phyloP scores from a whole-genome alignment of 2,329 filamentous ascomycete species.

The Pseudocercospora cruenta region DNA sequence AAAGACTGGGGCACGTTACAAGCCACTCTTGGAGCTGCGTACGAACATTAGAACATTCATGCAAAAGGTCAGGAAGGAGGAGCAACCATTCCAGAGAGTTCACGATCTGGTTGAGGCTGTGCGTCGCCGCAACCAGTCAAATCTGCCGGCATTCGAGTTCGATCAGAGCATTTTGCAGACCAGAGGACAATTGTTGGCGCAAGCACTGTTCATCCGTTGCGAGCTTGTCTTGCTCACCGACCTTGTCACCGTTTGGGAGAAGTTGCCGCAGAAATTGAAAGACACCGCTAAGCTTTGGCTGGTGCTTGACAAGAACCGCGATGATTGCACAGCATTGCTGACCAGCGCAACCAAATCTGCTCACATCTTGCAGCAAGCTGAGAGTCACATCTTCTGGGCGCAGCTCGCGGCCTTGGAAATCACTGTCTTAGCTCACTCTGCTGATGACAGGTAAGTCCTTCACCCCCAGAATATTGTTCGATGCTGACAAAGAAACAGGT shows the following conservation, averaged over 20 bases:
- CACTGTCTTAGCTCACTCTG: slow-evolving; percentile 18
- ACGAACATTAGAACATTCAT: slow-evolving; percentile 32
- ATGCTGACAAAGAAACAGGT: not conserved
- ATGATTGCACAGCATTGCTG: slow-evolving; percentile 49
- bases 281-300: slow-evolving; percentile 26
- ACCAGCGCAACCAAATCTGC: slow-evolving; percentile 41
- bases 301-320: slow-evolving; percentile 41
- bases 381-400: slow-evolving; percentile 57
- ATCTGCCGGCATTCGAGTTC: slow-evolving; percentile 24
- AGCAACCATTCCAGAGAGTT: slow-evolving; percentile 56
- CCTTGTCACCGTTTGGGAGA: slow-evolving; percentile 38
- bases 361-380: slow-evolving; percentile 51
- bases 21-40: slow-evolving; percentile 19
- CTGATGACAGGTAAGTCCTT: not conserved
- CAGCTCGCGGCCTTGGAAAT: slow-evolving; percentile 53
- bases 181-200: slow-evolving; percentile 46
- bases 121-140: slow-evolving; percentile 36
- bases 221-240: slow-evolving; percentile 55
- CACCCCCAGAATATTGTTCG: not conserved
- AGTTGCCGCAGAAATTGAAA: slow-evolving; percentile 7
- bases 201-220: slow-evolving; percentile 52
- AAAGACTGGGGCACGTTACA: slow-evolving; percentile 18
- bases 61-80: slow-evolving; percentile 45
- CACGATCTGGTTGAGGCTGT: slow-evolving; percentile 50
- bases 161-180: slow-evolving; percentile 36